phyloP scores from a whole-genome alignment of 768 basidiomycete species.

The Naganishia randhawae region DNA sequence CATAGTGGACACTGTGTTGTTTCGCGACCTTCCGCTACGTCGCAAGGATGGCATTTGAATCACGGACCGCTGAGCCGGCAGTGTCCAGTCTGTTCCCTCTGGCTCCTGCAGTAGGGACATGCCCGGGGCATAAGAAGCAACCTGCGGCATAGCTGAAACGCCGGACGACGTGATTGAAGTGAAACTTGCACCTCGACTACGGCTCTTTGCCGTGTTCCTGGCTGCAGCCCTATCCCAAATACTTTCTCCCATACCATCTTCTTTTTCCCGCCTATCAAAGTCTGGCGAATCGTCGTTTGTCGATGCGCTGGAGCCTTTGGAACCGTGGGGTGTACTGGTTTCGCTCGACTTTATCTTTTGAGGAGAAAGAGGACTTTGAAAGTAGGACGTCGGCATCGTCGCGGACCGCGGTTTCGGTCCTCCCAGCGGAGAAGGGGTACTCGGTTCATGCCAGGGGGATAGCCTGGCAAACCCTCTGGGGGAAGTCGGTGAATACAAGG shows the following conservation, averaged over 20 bases:
- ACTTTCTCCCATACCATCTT: conserved; percentile 26
- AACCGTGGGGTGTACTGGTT: not conserved
- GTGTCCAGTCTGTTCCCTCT: not conserved
- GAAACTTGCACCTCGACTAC: conserved; percentile 34
- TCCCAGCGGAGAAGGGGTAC: conserved; percentile 1
- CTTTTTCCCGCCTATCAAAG: conserved; percentile 21
- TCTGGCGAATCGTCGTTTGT: conserved; percentile 21
- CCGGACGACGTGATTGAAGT: conserved; percentile 29
- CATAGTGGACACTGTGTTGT: conserved; percentile 23
- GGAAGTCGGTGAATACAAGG: not conserved
- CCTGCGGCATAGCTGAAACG: not conserved
- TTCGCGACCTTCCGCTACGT: conserved; percentile 20
- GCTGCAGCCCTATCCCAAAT: conserved; percentile 28
- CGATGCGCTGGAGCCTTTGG: not conserved
- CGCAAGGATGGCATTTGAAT: not conserved
- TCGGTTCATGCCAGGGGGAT: conserved; percentile 18
- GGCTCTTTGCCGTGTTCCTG: conserved; percentile 11
- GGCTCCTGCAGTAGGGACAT: conserved; percentile 7
- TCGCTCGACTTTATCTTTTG: not conserved
- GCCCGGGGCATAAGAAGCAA: not conserved
- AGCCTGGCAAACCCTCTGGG: conserved; percentile 14
- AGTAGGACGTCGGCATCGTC: conserved; percentile 33
- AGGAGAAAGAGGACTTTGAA: conserved; percentile 2
- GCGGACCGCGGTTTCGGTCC: conserved; percentile 39
- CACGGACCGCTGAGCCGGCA: not conserved